Percentiles rank a stretch among this genome's conserved stretches.
phyloP scores from a whole-genome alignment of 2,329 filamentous ascomycete genomes.

The Microcera coccophila region DNA sequence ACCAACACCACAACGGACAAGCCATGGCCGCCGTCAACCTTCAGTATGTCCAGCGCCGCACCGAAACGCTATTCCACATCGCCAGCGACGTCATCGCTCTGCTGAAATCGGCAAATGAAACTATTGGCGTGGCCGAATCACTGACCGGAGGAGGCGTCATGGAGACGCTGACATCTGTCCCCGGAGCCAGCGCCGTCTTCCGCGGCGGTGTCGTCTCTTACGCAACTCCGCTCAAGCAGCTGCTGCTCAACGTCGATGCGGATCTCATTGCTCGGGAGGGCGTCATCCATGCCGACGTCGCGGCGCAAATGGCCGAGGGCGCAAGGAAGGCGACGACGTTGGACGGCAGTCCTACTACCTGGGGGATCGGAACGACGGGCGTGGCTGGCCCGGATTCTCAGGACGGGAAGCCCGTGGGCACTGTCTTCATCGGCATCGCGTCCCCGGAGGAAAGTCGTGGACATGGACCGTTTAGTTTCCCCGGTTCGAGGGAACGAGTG shows the following conservation, averaged over 20 bases:
- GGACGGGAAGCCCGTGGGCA: constrained; percentile 16
- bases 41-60: constrained; percentile 3
- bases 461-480: constrained; percentile 16
- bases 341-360: constrained; percentile 14
- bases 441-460: background rate
- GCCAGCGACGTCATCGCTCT: constrained; percentile 15
- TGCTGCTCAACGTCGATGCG: constrained; percentile 22
- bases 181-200: constrained; percentile 29
- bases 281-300: constrained; percentile 16
- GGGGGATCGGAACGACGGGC: constrained; percentile 17
- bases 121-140: constrained; percentile 30
- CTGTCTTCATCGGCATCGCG: constrained; percentile 16
- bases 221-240: constrained; percentile 27
- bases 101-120: constrained; percentile 20
- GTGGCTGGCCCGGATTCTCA: constrained; percentile 11
- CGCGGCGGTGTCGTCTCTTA: constrained; percentile 34
- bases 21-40: no score
- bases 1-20: no score
- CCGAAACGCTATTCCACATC: constrained; percentile 13
- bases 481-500: constrained; percentile 7
- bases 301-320: constrained; percentile 18
- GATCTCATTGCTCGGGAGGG: constrained; percentile 11
- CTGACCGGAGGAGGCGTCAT: constrained; percentile 32
- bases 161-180: constrained; percentile 28
- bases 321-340: constrained; percentile 9